phyloP scores from a whole-genome alignment of 495 filamentous ascomycete species.

The Neurospora sp. region DNA sequence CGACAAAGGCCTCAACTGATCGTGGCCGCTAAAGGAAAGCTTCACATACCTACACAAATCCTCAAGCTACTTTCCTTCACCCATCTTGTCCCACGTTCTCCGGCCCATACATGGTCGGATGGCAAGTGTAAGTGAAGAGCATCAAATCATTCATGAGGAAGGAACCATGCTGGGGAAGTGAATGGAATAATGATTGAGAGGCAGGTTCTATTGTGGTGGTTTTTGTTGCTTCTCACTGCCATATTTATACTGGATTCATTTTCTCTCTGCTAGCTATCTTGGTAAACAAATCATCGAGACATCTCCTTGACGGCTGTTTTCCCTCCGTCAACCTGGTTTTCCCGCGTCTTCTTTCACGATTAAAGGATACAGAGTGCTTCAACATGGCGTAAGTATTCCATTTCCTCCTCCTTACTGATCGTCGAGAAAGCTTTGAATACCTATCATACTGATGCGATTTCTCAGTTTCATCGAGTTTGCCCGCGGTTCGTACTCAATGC shows the following conservation, averaged over 20 bases:
- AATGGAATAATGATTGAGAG: neutral
- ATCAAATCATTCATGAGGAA: neutral
- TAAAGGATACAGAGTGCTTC: neutral
- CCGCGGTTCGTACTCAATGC: neutral
- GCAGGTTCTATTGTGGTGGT: neutral
- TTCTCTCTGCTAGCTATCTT: neutral
- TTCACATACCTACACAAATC: neutral
- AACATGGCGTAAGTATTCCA: neutral
- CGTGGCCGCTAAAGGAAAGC: neutral
- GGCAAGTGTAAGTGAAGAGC: neutral
- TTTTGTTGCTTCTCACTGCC: neutral
- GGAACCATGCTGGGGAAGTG: neutral
- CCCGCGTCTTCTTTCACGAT: neutral
- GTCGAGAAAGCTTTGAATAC: neutral
- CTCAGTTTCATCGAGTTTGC: neutral
- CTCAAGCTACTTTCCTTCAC: neutral
- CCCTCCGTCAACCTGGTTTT: neutral
- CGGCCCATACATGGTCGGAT: neutral
- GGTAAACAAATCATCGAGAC: neutral
- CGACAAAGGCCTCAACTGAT: neutral
- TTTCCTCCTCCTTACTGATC: neutral
- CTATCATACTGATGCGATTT: neutral
- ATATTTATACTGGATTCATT: neutral
- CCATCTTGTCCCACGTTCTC: neutral
- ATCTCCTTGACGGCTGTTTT: neutral